Evolutionary conservation across 768 basidiomycete species (phyloP).

Genomic region (Pleurotus citrinopileatus): DNA sequence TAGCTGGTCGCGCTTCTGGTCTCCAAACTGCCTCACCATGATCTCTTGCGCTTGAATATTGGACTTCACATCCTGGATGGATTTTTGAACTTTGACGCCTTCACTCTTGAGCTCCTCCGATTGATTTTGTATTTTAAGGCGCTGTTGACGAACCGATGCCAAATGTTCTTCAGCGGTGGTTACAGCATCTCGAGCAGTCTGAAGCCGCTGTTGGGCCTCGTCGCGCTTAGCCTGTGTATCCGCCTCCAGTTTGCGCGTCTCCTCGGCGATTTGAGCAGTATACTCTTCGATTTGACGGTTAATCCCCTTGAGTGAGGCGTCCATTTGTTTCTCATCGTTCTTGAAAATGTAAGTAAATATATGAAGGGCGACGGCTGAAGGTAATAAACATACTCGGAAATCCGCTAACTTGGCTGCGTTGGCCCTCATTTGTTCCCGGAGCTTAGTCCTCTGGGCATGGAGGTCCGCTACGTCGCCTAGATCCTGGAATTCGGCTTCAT

Average conservation of each 20-base stretch:
- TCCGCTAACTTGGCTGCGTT: conserved; percentile 42
- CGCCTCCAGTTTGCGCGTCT: conserved; percentile 49
- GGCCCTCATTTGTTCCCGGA: conserved; percentile 41
- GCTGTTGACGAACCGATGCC: conserved; percentile 11
- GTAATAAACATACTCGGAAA: conserved; percentile 38
- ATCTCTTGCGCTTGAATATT: conserved; percentile 44
- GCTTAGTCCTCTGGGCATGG: conserved; percentile 36
- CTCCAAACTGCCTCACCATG: conserved; percentile 47
- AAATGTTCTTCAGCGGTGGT: conserved; percentile 32
- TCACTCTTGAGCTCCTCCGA: conserved; percentile 26
- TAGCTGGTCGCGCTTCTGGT: conserved; percentile 54
- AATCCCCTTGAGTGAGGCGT: conserved; percentile 29
- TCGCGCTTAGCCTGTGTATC: conserved; percentile 64
- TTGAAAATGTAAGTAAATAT: conserved; percentile 22
- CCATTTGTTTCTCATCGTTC: conserved; percentile 52
- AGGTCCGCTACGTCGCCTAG: conserved; percentile 33
- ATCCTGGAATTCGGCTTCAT: conserved; percentile 26
- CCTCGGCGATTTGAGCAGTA: conserved; percentile 48
- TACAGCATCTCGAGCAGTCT: conserved; percentile 39
- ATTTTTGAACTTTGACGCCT: conserved; percentile 34
- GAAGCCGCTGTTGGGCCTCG: conserved; percentile 49
- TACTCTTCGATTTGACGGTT: conserved; percentile 34
- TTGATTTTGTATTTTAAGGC: conserved; percentile 7
- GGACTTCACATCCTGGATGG: conserved; percentile 28
- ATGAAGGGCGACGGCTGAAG: background rate